Evolutionary conservation across 164 flowering plant species (phyloP), one percentile per base, ranked within the genome.

Genomic region (Kingdonia uniflora): DNA sequence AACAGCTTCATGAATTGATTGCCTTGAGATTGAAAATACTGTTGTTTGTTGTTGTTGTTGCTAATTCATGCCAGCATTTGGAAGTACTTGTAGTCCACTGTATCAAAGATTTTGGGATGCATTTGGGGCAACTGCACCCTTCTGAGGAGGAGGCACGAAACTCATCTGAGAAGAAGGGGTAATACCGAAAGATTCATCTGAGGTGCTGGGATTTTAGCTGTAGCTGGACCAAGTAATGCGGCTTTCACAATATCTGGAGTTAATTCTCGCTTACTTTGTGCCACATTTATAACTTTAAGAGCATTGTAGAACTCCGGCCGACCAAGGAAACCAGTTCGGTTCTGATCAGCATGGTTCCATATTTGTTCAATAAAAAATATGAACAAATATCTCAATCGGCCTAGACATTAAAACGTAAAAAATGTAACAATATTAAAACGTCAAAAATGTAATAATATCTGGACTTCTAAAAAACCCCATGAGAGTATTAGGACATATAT

Each of bases 151-250:
- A 29, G 71, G 66, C 46, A 65, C 49, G 52, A 42, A 60, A 0
- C 11, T 13, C 40, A 37, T 37, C 40, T 37, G 40, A 37, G 40
- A 13, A 13, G 40, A 37, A 37, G 40, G 40, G 13, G 40, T n/a
- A 41, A 71, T 19, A 68, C 56, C n/a, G n/a, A n/a, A n/a, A n/a
- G n/a, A n/a, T n/a, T n/a, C n/a, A n/a, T n/a, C n/a, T n/a, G n/a
- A n/a, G 98, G 98, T 19, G 98, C 68, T 40, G 98, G 96, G 52
- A 92, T 88, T 77, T 81, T 84, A 46, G 98, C 80, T 33, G 96
- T 80, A 61, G 96, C 96, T 14, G 96, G 90, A 53, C 92, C 80
- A 67, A 67, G 77, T 41, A 85, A 68, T 52, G 98, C 96, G 23
- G 95, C 87, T 68, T 84, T 85, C 56, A 91, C 96, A 24, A 87